phyloP scores from a whole-genome alignment of 129 eudicot species.

The Helianthus annuus region DNA sequence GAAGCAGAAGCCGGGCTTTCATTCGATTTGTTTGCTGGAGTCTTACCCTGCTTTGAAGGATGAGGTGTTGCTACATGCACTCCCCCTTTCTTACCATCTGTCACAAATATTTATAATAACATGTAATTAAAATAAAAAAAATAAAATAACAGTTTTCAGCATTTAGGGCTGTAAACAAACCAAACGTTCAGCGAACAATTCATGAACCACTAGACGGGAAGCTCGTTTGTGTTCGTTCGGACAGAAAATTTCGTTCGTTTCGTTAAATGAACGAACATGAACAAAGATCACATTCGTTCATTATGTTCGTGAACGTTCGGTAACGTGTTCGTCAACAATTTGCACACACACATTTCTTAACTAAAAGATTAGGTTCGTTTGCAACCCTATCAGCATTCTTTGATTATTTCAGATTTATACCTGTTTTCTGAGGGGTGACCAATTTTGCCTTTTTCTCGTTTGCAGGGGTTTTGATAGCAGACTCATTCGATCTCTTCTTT shows the following conservation, averaged over 20 bases:
- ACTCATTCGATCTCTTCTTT: constrained; percentile 70
- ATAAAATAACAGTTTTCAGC: neutral
- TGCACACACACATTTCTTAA: too few species aligned
- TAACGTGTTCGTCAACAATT: too few species aligned
- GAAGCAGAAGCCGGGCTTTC: constrained; percentile 67
- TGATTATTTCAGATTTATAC: constrained; percentile 23
- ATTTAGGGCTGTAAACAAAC: neutral
- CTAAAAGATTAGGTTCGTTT: too few species aligned
- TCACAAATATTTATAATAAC: neutral
- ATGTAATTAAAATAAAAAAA: neutral
- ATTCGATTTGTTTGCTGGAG: constrained; percentile 59
- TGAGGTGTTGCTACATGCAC: constrained; percentile 80
- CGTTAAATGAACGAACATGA: too few species aligned
- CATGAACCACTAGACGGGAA: too few species aligned
- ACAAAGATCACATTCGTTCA: too few species aligned
- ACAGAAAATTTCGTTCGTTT: too few species aligned
- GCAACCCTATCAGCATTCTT: too few species aligned
- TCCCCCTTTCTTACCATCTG: constrained; percentile 67
- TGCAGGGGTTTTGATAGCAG: constrained; percentile 61
- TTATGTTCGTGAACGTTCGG: too few species aligned
- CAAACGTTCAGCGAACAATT: too few species aligned
- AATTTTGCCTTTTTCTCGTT: constrained; percentile 70
- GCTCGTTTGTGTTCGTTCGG: too few species aligned
- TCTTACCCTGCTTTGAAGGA: constrained; percentile 62
- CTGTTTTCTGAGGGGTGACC: constrained; percentile 74